Base-by-base conservation (phyloP, 495 filamentous ascomycete species). In the Viridothelium virens region DNA sequence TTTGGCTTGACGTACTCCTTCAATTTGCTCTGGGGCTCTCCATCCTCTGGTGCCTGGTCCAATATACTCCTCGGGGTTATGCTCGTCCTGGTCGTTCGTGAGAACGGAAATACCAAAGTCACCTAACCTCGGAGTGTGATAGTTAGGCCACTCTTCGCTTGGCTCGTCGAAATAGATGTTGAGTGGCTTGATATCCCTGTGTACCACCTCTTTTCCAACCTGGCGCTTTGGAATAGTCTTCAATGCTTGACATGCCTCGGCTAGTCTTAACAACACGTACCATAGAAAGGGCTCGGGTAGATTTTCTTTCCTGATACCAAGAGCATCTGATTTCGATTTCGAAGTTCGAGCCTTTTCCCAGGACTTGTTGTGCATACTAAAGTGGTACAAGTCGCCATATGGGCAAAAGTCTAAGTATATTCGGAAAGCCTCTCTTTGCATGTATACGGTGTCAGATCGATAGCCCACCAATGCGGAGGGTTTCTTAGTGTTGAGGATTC, bases 401-500 rank as follows among this genome's bases (percentile, higher is more conserved):
- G 61, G 36, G 66, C 67, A 62, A 63, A 61, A 44, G 61, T 72
- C 74, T 70, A 64, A 65, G 66, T 68, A 59, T 34, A 59, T 59
- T 2, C 53, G 53, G 53, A 59, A 59, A 7, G 53, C 53, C 18
- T 59, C 53, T 59, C 18, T 59, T 2, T 59, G 4, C 31, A 9
- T 33, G 31, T 59, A 59, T 3, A 34, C 4, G 0, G 14, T 14
- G 31, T 59, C 53, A 36, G 25, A 33, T 36, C 53, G 53, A 14
- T 59, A 59, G 31, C 53, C 53, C 7, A 59, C 31, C 18, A 59
- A 10, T 59, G 53, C 53, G 7, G 18, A 2, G 6, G 25, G 14
- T 59, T 4, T 4, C 25, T 9, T 0, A 3, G 10, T 7, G 6
- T 59, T 36, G 3, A 59, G 53, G 18, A 59, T 14, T 18, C 31